These are phyloP conservation scores for Elsinoe perseae DNA, from an alignment of 2,329 filamentous ascomycete genomes.

Conservation along the genomic window DNA sequence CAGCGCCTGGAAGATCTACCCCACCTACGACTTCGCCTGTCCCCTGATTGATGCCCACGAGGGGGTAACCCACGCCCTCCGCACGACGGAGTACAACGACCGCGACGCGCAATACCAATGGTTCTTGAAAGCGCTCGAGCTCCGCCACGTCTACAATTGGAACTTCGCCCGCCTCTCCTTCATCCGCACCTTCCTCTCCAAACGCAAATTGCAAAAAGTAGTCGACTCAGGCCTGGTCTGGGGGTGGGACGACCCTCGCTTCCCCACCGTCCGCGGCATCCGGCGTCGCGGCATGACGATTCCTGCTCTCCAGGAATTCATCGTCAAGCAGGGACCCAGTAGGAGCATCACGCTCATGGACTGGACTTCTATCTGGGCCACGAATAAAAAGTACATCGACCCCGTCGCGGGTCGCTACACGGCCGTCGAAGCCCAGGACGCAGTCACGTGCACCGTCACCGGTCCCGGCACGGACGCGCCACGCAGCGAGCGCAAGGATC, in stretches of 20 bases:
- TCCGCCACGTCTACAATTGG: slow-evolving; percentile 73
- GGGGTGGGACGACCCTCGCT: slow-evolving; percentile 76
- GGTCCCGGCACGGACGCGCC: slow-evolving; percentile 26
- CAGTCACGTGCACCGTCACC: slow-evolving; percentile 51
- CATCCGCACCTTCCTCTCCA: slow-evolving; percentile 68
- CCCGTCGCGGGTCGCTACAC: slow-evolving; percentile 38
- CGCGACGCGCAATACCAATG: slow-evolving; percentile 76
- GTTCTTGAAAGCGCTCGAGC: slow-evolving; percentile 64
- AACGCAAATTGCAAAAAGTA: slow-evolving; percentile 73
- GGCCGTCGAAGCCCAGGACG: slow-evolving; percentile 56
- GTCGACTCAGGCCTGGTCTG: slow-evolving; percentile 65
- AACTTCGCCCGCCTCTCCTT: slow-evolving; percentile 77
- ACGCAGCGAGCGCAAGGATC: slow-evolving; percentile 66
- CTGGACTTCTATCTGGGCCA: slow-evolving; percentile 56
- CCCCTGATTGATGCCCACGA: slow-evolving; percentile 70
- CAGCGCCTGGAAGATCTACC: slow-evolving; percentile 70
- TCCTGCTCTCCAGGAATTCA: slow-evolving; percentile 67
- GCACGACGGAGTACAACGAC: slow-evolving; percentile 76
- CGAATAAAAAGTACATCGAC: slow-evolving; percentile 42
- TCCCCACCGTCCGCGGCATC: slow-evolving; percentile 72
- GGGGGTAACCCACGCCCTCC: slow-evolving; percentile 70
- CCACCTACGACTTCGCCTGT: slow-evolving; percentile 75
- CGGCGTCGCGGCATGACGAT: slow-evolving; percentile 68
- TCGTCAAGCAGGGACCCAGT: slow-evolving; percentile 70
- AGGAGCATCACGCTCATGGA: slow-evolving; percentile 75